Conservation (phyloP, 2,329 filamentous ascomycete species). For the Thermomyces lanuginosus region DNA sequence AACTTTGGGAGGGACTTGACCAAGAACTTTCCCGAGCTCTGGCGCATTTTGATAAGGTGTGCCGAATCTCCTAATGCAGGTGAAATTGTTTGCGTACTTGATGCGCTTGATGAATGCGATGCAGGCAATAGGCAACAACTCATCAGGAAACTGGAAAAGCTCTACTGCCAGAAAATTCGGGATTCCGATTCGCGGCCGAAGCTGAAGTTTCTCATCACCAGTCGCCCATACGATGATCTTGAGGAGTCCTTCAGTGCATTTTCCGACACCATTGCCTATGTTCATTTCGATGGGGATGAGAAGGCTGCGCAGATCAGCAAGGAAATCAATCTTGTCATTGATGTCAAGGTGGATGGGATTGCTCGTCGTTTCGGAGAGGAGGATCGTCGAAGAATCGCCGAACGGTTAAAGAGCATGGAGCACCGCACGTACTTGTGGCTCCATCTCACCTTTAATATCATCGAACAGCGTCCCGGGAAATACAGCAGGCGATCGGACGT, state of each 20-base stretch:
- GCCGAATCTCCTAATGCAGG: slow-evolving; percentile 6
- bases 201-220: slow-evolving; percentile 23
- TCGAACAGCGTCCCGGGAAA: slow-evolving; percentile 9
- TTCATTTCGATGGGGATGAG: slow-evolving; percentile 10
- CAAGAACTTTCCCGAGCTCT: slow-evolving; percentile 16
- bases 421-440: slow-evolving; percentile 29
- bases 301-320: slow-evolving; percentile 8
- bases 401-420: slow-evolving; percentile 14
- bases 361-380: no score
- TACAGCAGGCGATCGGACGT: slow-evolving; percentile 8
- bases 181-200: not conserved
- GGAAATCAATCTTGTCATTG: slow-evolving; percentile 14
- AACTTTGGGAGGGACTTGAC: no score
- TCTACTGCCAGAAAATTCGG: slow-evolving; percentile 11
- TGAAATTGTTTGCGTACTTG: slow-evolving; percentile 22
- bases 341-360: slow-evolving; percentile 8
- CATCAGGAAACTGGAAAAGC: slow-evolving; percentile 10
- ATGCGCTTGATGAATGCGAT: slow-evolving; percentile 29
- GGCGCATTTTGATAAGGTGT: slow-evolving; percentile 13
- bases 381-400: slow-evolving; percentile 8
- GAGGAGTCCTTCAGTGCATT: slow-evolving; percentile 6
- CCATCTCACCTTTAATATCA: slow-evolving; percentile 17
- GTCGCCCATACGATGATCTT: slow-evolving; percentile 11
- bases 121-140: slow-evolving; percentile 9
- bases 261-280: slow-evolving; percentile 5